Conservation (phyloP, 208 protist genomes). For the Leishmania lainsoni region DNA sequence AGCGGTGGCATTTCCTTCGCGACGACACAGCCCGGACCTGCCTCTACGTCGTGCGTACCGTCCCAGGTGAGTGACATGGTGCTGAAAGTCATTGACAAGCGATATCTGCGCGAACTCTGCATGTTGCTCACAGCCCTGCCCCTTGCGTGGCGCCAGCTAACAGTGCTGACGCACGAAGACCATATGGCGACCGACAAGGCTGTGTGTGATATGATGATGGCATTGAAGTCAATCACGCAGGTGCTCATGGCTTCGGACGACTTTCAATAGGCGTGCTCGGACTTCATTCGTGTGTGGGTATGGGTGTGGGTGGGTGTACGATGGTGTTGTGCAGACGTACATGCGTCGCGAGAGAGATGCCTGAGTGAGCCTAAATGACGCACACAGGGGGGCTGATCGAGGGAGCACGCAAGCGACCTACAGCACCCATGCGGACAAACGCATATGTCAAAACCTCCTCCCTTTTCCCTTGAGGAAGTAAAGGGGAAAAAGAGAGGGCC, state of each 20-base stretch:
- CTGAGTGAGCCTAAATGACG: neutral
- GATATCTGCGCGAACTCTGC: constrained; percentile 71
- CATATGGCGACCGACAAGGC: constrained; percentile 55
- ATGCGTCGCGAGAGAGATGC: neutral
- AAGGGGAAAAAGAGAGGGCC: neutral
- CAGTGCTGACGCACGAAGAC: constrained; percentile 50
- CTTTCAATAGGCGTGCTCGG: constrained; percentile 29
- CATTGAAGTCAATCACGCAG: constrained; percentile 70
- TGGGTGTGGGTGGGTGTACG: neutral
- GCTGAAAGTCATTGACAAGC: constrained; percentile 51
- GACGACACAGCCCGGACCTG: neutral
- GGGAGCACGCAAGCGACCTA: no score
- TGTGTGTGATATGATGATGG: constrained; percentile 60
- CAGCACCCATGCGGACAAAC: no score
- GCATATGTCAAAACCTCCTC: no score
- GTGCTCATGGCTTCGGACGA: constrained; percentile 81
- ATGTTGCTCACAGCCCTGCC: constrained; percentile 65
- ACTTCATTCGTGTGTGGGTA: neutral
- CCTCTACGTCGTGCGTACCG: neutral
- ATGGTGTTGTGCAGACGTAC: neutral
- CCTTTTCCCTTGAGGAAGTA: no score
- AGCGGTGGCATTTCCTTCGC: neutral
- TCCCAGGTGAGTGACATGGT: constrained; percentile 37
- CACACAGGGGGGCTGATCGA: no score
- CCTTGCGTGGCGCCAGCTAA: constrained; percentile 55